These are phyloP conservation scores for Leccinellum luteum DNA, from an alignment of 768 basidiomycete genomes.

Conservation along the genomic window DNA sequence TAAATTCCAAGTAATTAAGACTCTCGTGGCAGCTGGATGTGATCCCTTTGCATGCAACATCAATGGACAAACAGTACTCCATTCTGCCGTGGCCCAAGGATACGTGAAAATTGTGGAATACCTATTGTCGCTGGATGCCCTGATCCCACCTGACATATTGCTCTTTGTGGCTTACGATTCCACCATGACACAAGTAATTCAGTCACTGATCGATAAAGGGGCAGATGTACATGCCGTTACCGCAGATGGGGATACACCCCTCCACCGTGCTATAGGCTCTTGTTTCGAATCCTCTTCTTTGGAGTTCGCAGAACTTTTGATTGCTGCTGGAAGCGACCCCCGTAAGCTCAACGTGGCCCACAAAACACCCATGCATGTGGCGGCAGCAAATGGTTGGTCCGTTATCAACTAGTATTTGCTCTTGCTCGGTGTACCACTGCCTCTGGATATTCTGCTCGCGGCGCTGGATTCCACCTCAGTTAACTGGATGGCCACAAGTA, in stretches of 20 bases:
- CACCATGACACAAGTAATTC: not conserved
- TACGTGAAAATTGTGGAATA: not conserved
- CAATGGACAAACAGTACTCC: fast-evolving
- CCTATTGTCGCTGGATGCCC: not conserved
- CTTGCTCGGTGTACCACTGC: not conserved
- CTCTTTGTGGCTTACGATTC: not conserved
- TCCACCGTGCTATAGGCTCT: fast-evolving
- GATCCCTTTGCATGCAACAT: not conserved
- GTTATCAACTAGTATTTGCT: not conserved
- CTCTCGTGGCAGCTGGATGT: not conserved
- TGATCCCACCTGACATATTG: not conserved
- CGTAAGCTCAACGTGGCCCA: not conserved
- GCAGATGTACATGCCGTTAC: not conserved
- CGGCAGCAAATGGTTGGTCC: not conserved
- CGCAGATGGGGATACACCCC: not conserved
- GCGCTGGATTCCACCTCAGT: not conserved
- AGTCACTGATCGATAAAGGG: not conserved
- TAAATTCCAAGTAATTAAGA: not conserved
- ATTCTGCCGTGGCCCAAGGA: not conserved
- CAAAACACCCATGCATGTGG: not conserved
- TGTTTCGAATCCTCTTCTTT: not conserved
- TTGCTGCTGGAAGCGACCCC: not conserved
- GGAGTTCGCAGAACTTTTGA: not conserved
- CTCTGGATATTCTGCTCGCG: not conserved
- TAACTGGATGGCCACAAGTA: not conserved